A percentile compares a stretch with the other conserved stretches of the same genome.
Conservation (phyloP, 2,329 filamentous ascomycete species). For the Apiospora aurea region DNA sequence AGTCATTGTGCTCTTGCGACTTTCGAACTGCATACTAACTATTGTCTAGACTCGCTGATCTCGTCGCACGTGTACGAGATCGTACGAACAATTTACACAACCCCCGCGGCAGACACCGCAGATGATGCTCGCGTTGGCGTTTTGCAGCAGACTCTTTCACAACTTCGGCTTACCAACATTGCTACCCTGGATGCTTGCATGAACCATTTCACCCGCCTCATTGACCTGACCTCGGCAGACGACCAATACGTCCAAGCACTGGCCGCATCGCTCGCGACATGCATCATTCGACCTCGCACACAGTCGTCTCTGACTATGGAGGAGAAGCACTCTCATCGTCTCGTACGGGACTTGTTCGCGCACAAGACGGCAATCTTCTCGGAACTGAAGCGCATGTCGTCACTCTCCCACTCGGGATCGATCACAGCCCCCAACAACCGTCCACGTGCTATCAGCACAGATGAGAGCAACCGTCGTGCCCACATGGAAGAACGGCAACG, state of each 20-base stretch:
- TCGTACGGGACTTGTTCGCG: conserved; percentile 89
- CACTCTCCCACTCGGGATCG: conserved; percentile 70
- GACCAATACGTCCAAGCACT: conserved; percentile 82
- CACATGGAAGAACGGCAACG: conserved; percentile 93
- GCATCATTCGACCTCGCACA: conserved; percentile 83
- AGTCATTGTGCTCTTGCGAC: conserved; percentile 41
- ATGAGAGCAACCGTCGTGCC: conserved; percentile 93
- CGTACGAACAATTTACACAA: conserved; percentile 94
- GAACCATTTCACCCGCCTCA: conserved; percentile 96
- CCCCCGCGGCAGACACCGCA: conserved; percentile 76
- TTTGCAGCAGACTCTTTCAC: conserved; percentile 92
- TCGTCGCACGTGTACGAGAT: conserved; percentile 99
- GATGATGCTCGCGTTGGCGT: conserved; percentile 86
- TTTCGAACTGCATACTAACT: conserved; percentile 37
- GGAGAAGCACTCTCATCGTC: conserved; percentile 88
- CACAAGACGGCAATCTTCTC: conserved; percentile 96
- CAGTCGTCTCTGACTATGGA: conserved; percentile 94
- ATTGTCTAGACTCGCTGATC: conserved; percentile 82
- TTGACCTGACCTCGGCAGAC: conserved; percentile 95
- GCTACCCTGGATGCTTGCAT: conserved; percentile 98
- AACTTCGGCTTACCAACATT: conserved; percentile 95
- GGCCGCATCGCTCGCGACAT: conserved; percentile 79
- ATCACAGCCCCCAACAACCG: conserved; percentile 53
- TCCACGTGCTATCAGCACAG: conserved; percentile 87
- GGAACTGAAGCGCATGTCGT: conserved; percentile 90